Evolutionary conservation across 2,329 filamentous ascomycete species (phyloP).

Genomic region (Penicillium sp.): DNA sequence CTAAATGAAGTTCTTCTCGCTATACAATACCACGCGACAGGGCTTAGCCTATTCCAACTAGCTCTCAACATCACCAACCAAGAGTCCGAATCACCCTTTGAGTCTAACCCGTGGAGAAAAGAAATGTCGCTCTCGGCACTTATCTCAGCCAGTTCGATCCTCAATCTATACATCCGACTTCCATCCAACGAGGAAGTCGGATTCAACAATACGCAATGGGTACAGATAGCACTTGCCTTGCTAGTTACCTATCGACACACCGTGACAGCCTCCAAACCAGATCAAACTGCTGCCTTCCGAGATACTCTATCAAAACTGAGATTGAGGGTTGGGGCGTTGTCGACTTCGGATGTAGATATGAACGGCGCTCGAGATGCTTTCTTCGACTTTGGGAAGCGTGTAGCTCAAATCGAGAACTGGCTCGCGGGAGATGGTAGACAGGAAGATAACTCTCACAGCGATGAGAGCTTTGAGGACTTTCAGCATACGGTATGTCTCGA

Average conservation of each 20-base stretch:
- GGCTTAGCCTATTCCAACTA: neutral
- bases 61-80: neutral
- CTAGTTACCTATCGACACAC: neutral
- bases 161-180: neutral
- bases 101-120: neutral
- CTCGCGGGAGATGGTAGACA: neutral
- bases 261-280: neutral
- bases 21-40: neutral
- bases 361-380: neutral
- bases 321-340: neutral
- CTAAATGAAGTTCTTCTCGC: neutral
- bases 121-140: neutral
- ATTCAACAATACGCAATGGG: slow-evolving; percentile 1
- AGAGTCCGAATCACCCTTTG: neutral
- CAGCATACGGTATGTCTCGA: neutral
- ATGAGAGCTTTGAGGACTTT: neutral
- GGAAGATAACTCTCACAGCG: neutral
- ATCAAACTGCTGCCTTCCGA: neutral
- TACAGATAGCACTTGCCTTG: neutral
- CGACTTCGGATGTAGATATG: neutral
- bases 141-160: neutral
- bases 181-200: neutral
- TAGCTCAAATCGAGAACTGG: neutral
- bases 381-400: neutral
- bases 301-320: neutral